Base-by-base conservation (phyloP, 179 eudicot genomes). In the Patellifolia procumbens region DNA sequence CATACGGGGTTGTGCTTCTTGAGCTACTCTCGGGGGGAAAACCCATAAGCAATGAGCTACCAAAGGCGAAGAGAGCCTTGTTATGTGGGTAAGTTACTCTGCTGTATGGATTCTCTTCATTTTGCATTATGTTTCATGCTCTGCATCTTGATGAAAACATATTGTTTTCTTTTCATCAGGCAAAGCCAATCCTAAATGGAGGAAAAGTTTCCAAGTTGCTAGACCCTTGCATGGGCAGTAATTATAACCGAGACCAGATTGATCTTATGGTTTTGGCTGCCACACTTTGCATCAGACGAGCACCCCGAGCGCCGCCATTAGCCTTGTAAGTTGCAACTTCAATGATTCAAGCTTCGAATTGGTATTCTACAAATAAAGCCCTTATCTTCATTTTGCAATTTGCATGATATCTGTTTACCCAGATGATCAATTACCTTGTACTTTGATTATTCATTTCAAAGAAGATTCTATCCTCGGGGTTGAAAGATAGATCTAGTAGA, bases 1-100 rank as follows among this genome's bases (percentile, higher is more conserved):
- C 98, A 52, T 94, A 80, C 51, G 98, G 98, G 22, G 98, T 94
- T 83, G 97, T 94, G 55, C 98, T 94, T 72, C 98, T 94, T 37
- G 98, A 94, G 92, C 94, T 94, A 81, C 85, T 94, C 31, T 85
- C 98, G 0, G 98, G 98, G 78, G 87, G 94, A 83, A 92, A 88
- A 74, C 97, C 97, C 51, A 89, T 94, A 70, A 83, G 87, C 79
- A 82, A 74, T 66, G 94, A 85, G 66, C 81, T 71, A 59, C 91
- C 91, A 52, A 92, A 78, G 97, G 94, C 71, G 88, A 89, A 77
- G 89, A 90, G 84, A 92, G 96, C 88, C 82, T 94, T 76, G 96
- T 94, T 76, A 83, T 91, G 87, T 94, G 98, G 98, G 98, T 94
- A 79, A 72, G 97, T 82, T 60, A 51, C 37, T 66, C 66, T 74